Base-by-base conservation (phyloP, 2,329 filamentous ascomycete genomes). In the Trichothecium sympodiale region DNA sequence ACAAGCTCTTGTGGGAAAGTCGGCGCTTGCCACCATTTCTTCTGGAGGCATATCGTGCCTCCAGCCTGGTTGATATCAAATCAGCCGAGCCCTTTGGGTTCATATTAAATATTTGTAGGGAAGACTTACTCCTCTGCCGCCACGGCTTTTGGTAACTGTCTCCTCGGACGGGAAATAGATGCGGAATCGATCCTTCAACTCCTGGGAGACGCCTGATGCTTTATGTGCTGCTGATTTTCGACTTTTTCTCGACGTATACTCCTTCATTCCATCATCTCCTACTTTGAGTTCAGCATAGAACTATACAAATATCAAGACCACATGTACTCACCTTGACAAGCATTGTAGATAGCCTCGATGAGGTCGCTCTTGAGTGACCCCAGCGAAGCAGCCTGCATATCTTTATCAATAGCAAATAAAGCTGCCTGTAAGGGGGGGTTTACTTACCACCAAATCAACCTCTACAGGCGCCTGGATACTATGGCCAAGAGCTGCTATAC, bases 31-130 rank as follows among this genome's bases (percentile, higher is more conserved):
- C 81, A 96, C 77, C 79, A 87, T 41, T 74, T 77, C 8, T 69
- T 61, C 41, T 80, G 72, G 40, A 91, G 70, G 49, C 82, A 94
- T 40, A 96, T 87, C 1, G 88, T 94, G 8, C 89, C 89, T 16
- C 76, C 91, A 29, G 63, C 61, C 75, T 80, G 25, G 84, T 30
- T 56, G 53, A 65, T 72, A 34, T 31, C 40, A 9, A n/a, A 15
- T 33, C 30, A 16, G 14, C 8, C 17, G 6, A 10, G 6, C 17
- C 16, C 30, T 14, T 16, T n/a, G 15, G 14, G 14, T n/a, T 16
- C 30, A 14, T 20, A 23, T n/a, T 31, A 6, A 35, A 12, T 25
- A 18, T 25, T 10, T 39, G 12, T 27, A 18, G 35, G 36, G 40
- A 36, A 38, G 35, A 41, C 71, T 55, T 47, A 78, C 77, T 38